Conservation (phyloP, 352 stramenopile genomes). For the Pilasporangium apinafurcum region DNA sequence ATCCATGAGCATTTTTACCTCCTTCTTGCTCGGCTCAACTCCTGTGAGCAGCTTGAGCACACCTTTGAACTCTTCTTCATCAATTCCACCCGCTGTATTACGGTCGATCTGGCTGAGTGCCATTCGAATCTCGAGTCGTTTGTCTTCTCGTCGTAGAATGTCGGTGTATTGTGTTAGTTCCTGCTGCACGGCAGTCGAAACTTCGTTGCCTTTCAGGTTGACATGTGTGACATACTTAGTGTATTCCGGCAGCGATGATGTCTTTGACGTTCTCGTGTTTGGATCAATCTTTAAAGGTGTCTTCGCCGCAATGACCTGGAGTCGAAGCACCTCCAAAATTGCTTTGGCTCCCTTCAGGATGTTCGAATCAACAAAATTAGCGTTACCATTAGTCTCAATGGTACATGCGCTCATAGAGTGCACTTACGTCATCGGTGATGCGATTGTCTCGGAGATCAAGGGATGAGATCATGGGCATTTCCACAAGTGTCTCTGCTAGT, state of each 20-base stretch:
- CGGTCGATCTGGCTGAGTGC: conserved; percentile 69
- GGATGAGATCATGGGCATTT: conserved; percentile 71
- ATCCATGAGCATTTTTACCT: conserved; percentile 59
- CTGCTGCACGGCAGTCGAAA: conserved; percentile 48
- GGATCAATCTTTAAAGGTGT: conserved; percentile 36
- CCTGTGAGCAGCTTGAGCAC: conserved; percentile 76
- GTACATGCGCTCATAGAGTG: not conserved
- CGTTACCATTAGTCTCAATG: not conserved
- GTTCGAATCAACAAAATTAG: not conserved
- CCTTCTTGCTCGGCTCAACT: conserved; percentile 70
- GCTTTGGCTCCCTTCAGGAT: conserved; percentile 54
- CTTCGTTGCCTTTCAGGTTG: conserved; percentile 75
- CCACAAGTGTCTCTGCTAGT: conserved; percentile 61
- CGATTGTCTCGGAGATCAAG: conserved; percentile 74
- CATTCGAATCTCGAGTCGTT: conserved; percentile 68
- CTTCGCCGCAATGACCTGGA: conserved; percentile 74
- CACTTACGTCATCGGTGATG: conserved; percentile 69
- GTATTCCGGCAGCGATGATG: conserved; percentile 39
- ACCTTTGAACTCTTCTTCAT: conserved; percentile 72
- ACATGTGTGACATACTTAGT: conserved; percentile 67
- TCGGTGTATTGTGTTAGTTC: conserved; percentile 71
- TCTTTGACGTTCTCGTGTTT: conserved; percentile 44
- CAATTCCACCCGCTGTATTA: conserved; percentile 42
- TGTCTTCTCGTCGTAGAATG: conserved; percentile 71
- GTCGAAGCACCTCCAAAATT: conserved; percentile 65